These are phyloP conservation scores for Coemansia umbellata DNA, from an alignment of 192 early-diverging fungal species.

Conservation along the genomic window DNA sequence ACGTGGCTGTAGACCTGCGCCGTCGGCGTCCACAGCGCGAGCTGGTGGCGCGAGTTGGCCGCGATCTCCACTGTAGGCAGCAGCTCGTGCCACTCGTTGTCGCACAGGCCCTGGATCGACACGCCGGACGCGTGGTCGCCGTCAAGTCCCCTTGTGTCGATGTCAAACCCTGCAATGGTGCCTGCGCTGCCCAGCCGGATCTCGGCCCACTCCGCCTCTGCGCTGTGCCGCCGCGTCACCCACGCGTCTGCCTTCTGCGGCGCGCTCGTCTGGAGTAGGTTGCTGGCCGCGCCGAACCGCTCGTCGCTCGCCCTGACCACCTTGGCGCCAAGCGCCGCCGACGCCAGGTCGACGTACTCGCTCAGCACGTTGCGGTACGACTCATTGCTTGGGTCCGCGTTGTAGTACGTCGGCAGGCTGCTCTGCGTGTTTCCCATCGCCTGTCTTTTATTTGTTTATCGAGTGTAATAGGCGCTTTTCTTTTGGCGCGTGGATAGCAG, in stretches of 20 bases:
- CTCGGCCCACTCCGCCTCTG: constrained; percentile 80
- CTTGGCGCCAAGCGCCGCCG: constrained; percentile 58
- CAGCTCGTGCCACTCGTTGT: constrained; percentile 56
- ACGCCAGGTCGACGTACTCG: constrained; percentile 62
- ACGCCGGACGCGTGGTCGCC: constrained; percentile 81
- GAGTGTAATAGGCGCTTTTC: too few species aligned
- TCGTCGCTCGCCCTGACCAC: constrained; percentile 82
- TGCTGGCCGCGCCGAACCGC: constrained; percentile 75
- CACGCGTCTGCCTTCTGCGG: constrained; percentile 63
- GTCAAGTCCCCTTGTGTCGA: constrained; percentile 85
- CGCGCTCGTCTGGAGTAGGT: constrained; percentile 57
- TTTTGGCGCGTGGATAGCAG: too few species aligned
- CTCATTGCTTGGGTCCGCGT: constrained; percentile 46
- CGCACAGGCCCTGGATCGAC: constrained; percentile 70
- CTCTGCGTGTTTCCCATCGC: constrained; percentile 50
- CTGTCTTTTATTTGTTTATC: too few species aligned
- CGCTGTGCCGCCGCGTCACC: constrained; percentile 89
- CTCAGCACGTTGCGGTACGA: constrained; percentile 40
- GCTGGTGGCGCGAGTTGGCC: constrained; percentile 60
- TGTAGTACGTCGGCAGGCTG: constrained; percentile 48
- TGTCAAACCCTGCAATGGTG: constrained; percentile 72
- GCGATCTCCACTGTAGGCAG: constrained; percentile 64
- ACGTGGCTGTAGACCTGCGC: constrained; percentile 54
- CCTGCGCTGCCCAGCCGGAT: constrained; percentile 82
- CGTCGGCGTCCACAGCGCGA: constrained; percentile 54